A percentile compares a stretch with the other conserved stretches of the same genome.
These are phyloP conservation scores for Solanum sparsipilum DNA, from an alignment of 257 asterid species.

Conservation along the genomic window DNA sequence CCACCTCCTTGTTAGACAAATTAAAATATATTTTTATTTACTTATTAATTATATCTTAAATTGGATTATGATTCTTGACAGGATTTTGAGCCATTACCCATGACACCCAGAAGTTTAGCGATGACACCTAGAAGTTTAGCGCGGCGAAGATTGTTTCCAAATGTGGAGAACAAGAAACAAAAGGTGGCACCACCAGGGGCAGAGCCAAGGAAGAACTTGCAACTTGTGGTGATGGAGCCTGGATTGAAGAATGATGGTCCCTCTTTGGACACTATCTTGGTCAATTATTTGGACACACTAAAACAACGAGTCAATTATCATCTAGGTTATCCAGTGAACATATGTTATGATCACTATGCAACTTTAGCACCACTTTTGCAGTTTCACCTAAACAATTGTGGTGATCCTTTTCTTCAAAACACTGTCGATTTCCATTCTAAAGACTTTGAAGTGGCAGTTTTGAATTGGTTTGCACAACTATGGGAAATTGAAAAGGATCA, in stretches of 20 bases:
- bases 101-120: neutral
- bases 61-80: neutral
- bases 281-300: neutral
- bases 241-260: neutral
- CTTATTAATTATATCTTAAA: neutral
- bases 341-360: neutral
- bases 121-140: neutral
- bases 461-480: conserved; percentile 7
- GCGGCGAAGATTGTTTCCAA: neutral
- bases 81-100: neutral
- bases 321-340: neutral
- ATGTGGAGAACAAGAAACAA: neutral
- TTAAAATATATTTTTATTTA: neutral
- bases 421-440: conserved; percentile 7
- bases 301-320: neutral
- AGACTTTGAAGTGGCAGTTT: conserved; percentile 3
- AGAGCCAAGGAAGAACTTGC: neutral
- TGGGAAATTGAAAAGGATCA: conserved; percentile 6
- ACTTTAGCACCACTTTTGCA: neutral
- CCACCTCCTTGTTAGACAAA: neutral
- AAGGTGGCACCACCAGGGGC: neutral
- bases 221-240: neutral
- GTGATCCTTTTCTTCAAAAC: neutral
- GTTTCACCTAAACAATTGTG: conserved; percentile 2
- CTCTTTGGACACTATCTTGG: neutral